Evolutionary conservation across 257 asterid species (phyloP), one percentile per base, ranked within the genome.

Genomic region (Anisodus tanguticus): DNA sequence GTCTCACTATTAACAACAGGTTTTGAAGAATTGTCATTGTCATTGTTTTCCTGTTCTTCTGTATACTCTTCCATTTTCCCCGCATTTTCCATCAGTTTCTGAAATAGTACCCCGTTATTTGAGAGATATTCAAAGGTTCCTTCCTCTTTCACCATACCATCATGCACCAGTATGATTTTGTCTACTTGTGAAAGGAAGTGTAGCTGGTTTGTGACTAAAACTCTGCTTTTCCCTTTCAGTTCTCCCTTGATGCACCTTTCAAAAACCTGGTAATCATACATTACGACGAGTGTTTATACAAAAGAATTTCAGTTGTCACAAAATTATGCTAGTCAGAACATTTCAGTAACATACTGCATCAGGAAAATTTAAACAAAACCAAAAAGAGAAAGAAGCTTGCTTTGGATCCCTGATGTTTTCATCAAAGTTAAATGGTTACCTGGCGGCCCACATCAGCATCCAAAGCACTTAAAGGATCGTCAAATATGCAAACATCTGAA

Each of bases 371-470:
- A 76, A 22, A 76, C 59, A 49, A 22, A 76, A 76, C 13, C 13
- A 76, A 76, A 51, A 76, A 3, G 63, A 12, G 81, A 76, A 76
- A 51, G 45, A 22, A 51, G 4, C 81, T 72, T 51, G 81, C 15
- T 26, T 12, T 76, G 81, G 45, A 49, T 51, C 22, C 63, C 43
- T 8, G 47, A 76, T 51, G 45, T 4, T 51, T 76, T 53, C 26
- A 51, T 51, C 63, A 76, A 51, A 22, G 81, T 76, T 26, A 79
- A 87, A 60, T 41, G 81, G 62, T 89, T 87, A 97, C 99, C 97
- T 97, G 98, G 59, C 97, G 95, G 81, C 93, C 99, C 85, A 97
- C 99, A 78, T 94, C 98, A 85, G 99, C 99, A 88, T 97, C 99
- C 35, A 97, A 90, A 88, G 99, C 99, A 89, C 99, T 97, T 87